phyloP scores from a whole-genome alignment of 805 yeast species.

The Myxozyma geophila region DNA sequence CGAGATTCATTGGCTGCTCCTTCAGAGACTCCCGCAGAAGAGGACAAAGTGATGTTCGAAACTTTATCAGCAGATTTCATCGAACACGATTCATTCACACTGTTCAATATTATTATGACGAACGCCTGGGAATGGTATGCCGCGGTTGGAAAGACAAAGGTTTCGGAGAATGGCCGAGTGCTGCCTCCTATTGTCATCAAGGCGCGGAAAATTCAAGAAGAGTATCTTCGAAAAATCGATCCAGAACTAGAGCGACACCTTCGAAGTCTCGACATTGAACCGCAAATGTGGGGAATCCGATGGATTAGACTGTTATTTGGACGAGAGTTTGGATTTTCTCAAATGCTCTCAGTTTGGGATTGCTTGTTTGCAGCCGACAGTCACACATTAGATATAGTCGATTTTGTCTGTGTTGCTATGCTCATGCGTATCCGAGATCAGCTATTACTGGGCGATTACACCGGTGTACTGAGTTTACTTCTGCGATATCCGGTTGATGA shows the following conservation, averaged over 20 bases:
- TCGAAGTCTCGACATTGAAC: constrained; percentile 41
- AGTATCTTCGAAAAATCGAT: constrained; percentile 41
- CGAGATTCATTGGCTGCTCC: constrained; percentile 16
- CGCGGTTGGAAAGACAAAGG: constrained; percentile 30
- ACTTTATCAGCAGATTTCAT: constrained; percentile 33
- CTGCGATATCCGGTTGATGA: constrained; percentile 34
- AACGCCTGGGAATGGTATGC: constrained; percentile 43
- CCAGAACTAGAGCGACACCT: constrained; percentile 41
- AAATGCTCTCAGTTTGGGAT: constrained; percentile 45
- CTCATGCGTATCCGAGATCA: constrained; percentile 41
- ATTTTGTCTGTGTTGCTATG: constrained; percentile 46
- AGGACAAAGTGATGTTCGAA: constrained; percentile 22
- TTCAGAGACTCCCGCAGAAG: constrained; percentile 5
- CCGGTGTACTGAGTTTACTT: constrained; percentile 30
- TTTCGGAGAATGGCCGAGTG: constrained; percentile 21
- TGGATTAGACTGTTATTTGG: constrained; percentile 47
- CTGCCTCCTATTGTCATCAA: constrained; percentile 43
- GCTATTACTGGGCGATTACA: constrained; percentile 27
- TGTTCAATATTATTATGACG: constrained; percentile 44
- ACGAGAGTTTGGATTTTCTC: constrained; percentile 44
- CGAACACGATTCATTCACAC: constrained; percentile 43
- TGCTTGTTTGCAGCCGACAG: constrained; percentile 45
- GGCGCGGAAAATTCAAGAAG: constrained; percentile 44
- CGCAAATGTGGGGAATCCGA: constrained; percentile 48
- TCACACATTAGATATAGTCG: constrained; percentile 42